Conservation (phyloP, 192 early-diverging fungal genomes). For the Physocladia obscura region DNA sequence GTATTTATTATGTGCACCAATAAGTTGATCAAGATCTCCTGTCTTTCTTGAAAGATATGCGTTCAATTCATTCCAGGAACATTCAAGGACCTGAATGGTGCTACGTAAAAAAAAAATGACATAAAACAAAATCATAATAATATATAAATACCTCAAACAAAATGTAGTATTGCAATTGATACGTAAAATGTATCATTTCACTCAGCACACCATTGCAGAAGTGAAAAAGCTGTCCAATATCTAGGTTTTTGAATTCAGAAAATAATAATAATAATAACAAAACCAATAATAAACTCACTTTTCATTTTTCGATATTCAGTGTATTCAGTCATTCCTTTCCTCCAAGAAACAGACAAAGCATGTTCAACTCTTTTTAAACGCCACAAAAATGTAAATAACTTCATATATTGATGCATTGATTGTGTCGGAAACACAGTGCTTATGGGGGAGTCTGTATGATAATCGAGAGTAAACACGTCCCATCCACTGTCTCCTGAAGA, state of each 20-base stretch:
- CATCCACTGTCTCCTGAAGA: constrained; percentile 74
- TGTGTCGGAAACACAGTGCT: constrained; percentile 75
- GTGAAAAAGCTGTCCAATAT: constrained; percentile 47
- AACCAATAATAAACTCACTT: constrained; percentile 33
- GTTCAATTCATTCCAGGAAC: constrained; percentile 81
- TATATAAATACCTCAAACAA: constrained; percentile 73
- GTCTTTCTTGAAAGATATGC: constrained; percentile 54
- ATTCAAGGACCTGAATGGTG: constrained; percentile 68
- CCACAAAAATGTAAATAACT: constrained; percentile 87
- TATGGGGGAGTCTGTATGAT: constrained; percentile 79
- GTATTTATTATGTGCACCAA: constrained; percentile 77
- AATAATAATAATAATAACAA: constrained; percentile 16
- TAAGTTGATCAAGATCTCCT: constrained; percentile 78
- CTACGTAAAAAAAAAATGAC: neutral
- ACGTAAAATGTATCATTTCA: constrained; percentile 93
- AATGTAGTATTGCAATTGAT: constrained; percentile 91
- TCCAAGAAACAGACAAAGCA: constrained; percentile 73
- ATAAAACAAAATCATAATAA: neutral
- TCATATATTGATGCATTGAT: constrained; percentile 77
- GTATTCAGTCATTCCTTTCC: constrained; percentile 63
- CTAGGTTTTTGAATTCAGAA: constrained; percentile 18
- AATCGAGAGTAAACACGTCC: constrained; percentile 92
- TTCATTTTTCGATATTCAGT: neutral
- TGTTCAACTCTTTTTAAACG: constrained; percentile 84
- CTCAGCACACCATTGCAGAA: constrained; percentile 65